These are phyloP conservation scores for Asterella californica DNA, from an alignment of 225 moss, liverwort and hornwort genomes.

Conservation along the genomic window DNA sequence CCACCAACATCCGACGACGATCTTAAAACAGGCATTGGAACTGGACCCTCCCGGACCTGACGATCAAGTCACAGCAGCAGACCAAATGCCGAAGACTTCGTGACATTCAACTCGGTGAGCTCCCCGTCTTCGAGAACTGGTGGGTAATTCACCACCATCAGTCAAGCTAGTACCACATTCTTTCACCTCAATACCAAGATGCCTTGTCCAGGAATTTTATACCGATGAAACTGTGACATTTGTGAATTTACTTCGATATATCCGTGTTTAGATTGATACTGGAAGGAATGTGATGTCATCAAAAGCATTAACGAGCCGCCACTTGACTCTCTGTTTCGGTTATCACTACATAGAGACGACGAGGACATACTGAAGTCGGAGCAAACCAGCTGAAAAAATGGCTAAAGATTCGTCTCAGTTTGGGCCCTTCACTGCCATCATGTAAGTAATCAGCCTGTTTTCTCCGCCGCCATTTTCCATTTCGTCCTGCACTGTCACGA, in stretches of 20 bases:
- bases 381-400: slow-evolving; percentile 19
- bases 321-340: not conserved
- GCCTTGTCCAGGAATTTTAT: not conserved
- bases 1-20: not conserved
- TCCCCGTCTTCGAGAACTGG: slow-evolving; percentile 5
- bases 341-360: not conserved
- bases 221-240: not conserved
- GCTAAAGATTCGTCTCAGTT: slow-evolving; percentile 19
- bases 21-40: not conserved
- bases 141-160: not conserved
- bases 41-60: not conserved
- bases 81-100: not conserved
- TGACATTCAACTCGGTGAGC: slow-evolving; percentile 7
- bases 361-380: not conserved
- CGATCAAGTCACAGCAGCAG: not conserved
- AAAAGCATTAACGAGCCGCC: not conserved
- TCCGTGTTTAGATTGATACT: not conserved
- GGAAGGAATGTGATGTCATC: not conserved
- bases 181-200: not conserved
- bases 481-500: not conserved
- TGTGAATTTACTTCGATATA: not conserved
- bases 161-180: not conserved
- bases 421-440: slow-evolving; percentile 17
- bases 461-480: not conserved
- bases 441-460: slow-evolving; percentile 11